Conservation (phyloP, 2,329 filamentous ascomycete genomes). For the Atkinsonella hypoxylon region DNA sequence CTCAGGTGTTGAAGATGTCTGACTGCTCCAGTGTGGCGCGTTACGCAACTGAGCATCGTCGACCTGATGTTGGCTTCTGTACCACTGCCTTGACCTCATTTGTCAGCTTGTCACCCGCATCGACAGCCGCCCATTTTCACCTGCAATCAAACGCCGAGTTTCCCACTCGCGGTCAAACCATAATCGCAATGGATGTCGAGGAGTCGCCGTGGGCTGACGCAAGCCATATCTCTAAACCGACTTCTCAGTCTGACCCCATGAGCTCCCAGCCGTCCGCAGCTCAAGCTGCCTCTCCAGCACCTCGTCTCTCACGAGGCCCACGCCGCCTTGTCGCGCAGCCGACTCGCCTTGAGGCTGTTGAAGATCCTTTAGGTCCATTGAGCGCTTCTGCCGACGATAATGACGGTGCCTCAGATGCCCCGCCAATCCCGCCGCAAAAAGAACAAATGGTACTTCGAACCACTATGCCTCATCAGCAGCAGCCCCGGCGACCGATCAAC, state of each 20-base stretch:
- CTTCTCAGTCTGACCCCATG: constrained; percentile 21
- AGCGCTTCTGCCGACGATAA: constrained; percentile 48
- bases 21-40: background rate
- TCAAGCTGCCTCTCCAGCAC: constrained; percentile 14
- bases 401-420: constrained; percentile 32
- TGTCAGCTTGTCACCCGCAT: background rate
- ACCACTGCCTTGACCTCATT: constrained; percentile 2
- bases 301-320: constrained; percentile 35
- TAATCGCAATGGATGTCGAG: constrained; percentile 34
- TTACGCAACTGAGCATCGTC: constrained; percentile 3
- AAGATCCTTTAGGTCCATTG: constrained; percentile 66
- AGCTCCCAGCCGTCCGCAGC: constrained; percentile 15
- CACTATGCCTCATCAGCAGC: constrained; percentile 37
- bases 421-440: constrained; percentile 58
- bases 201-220: constrained; percentile 44
- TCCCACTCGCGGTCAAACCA: constrained; percentile 1
- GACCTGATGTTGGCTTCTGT: constrained; percentile 4
- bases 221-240: constrained; percentile 17
- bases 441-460: constrained; percentile 51
- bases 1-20: background rate
- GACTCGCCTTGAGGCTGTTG: constrained; percentile 65
- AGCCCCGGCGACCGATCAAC: constrained; percentile 35
- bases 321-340: constrained; percentile 62
- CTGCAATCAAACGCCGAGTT: background rate
- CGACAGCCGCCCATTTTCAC: background rate